A percentile compares a stretch with the other conserved stretches of the same genome.
Evolutionary conservation across 805 yeast genomes (phyloP).

Genomic region (Vanderwaltozyma polyspora): DNA sequence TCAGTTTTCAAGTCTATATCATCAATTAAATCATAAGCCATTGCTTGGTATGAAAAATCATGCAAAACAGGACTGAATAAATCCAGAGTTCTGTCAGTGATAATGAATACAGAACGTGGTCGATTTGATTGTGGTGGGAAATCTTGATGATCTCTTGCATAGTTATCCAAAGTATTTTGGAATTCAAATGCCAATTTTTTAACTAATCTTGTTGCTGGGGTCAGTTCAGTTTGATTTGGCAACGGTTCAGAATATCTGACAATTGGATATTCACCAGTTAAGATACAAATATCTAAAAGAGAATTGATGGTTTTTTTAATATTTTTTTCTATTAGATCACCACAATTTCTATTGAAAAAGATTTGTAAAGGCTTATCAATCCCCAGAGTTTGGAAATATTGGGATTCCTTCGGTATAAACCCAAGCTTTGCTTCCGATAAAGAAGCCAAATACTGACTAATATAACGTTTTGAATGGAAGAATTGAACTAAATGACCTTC

Average conservation of each 20-base stretch:
- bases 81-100: slow-evolving; percentile 79
- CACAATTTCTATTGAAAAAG: slow-evolving; percentile 57
- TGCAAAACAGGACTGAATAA: slow-evolving; percentile 74
- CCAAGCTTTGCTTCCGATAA: slow-evolving; percentile 37
- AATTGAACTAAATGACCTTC: slow-evolving; percentile 22
- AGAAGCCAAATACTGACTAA: slow-evolving; percentile 21
- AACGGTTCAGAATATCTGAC: slow-evolving; percentile 57
- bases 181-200: slow-evolving; percentile 61
- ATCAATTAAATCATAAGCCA: slow-evolving; percentile 66
- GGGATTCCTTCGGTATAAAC: slow-evolving; percentile 55
- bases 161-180: slow-evolving; percentile 61
- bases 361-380: slow-evolving; percentile 53
- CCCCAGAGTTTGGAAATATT: slow-evolving; percentile 57
- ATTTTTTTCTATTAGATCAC: slow-evolving; percentile 48
- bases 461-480: slow-evolving; percentile 22
- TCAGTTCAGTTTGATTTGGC: slow-evolving; percentile 34
- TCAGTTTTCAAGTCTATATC: slow-evolving; percentile 34
- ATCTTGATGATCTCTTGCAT: slow-evolving; percentile 56
- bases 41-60: slow-evolving; percentile 84
- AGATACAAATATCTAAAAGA: slow-evolving; percentile 59
- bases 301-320: slow-evolving; percentile 49
- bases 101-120: slow-evolving; percentile 62
- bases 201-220: slow-evolving; percentile 50
- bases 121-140: slow-evolving; percentile 50
- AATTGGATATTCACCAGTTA: slow-evolving; percentile 82